These are phyloP conservation scores for Candida khao-thaluensis DNA, from an alignment of 805 yeast species.

Conservation along the genomic window DNA sequence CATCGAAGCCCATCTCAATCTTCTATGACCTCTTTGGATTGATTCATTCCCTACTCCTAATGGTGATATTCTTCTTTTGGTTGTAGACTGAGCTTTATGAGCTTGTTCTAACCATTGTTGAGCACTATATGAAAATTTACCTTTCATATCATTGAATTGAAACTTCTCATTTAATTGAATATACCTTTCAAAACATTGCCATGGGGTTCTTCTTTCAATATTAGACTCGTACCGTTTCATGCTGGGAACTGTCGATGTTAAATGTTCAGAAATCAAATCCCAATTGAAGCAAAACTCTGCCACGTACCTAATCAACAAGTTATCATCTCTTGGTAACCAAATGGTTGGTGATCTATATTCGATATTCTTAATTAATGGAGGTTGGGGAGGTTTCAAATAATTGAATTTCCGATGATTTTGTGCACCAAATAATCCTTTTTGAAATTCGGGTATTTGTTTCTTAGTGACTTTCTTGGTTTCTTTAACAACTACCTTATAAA, in stretches of 20 bases:
- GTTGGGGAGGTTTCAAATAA: slow-evolving; percentile 81
- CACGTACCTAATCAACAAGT: slow-evolving; percentile 71
- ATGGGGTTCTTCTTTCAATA: slow-evolving; percentile 93
- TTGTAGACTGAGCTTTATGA: slow-evolving; percentile 80
- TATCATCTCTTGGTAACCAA: slow-evolving; percentile 95
- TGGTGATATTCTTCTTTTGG: slow-evolving; percentile 86
- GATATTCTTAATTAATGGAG: slow-evolving; percentile 79
- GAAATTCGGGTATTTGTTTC: slow-evolving; percentile 39
- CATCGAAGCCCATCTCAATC: slow-evolving; percentile 95
- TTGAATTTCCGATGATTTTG: slow-evolving; percentile 55
- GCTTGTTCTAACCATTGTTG: slow-evolving; percentile 93
- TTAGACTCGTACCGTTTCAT: slow-evolving; percentile 69
- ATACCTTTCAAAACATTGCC: slow-evolving; percentile 98
- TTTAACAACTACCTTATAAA: slow-evolving; percentile 57
- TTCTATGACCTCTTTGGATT: slow-evolving; percentile 87
- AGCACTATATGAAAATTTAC: slow-evolving; percentile 77
- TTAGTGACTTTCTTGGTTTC: slow-evolving; percentile 21
- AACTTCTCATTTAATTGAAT: slow-evolving; percentile 88
- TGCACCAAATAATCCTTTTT: slow-evolving; percentile 59
- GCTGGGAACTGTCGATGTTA: slow-evolving; percentile 63
- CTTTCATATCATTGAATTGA: slow-evolving; percentile 83
- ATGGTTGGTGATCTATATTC: slow-evolving; percentile 88
- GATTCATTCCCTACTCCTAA: slow-evolving; percentile 92
- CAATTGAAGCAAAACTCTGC: slow-evolving; percentile 89
- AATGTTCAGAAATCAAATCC: slow-evolving; percentile 83